These are phyloP conservation scores for Telopea speciosissima DNA, from an alignment of 177 flowering plant species.

Conservation along the genomic window DNA sequence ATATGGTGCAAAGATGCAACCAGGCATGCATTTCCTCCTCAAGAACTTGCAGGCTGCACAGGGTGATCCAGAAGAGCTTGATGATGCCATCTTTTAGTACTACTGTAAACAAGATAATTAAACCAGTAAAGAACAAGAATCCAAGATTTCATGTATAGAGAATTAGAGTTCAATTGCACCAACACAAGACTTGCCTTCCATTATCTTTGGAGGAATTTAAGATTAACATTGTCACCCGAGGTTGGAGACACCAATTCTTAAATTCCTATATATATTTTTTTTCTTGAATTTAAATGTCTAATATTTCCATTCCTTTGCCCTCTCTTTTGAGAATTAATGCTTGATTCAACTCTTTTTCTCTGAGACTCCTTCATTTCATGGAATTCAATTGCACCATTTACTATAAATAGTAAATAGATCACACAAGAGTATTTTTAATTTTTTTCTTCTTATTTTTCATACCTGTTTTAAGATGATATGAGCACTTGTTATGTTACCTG, in stretches of 20 bases:
- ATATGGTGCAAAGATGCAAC: conserved; percentile 61
- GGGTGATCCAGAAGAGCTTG: conserved; percentile 46
- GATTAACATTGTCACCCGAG: not conserved
- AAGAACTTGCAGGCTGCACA: conserved; percentile 75
- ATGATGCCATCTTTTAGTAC: conserved; percentile 27
- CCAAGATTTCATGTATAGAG: not conserved
- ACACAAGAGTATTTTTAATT: no score
- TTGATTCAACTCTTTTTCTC: conserved; percentile 7
- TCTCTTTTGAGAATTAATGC: not conserved
- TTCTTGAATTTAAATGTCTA: no score
- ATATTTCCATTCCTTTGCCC: not conserved
- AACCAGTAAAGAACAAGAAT: not conserved
- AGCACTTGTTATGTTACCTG: conserved; percentile 1
- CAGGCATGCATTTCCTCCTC: conserved; percentile 57
- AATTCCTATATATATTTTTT: no score
- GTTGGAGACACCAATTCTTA: no score
- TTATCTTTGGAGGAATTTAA: not conserved
- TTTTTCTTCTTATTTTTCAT: not conserved
- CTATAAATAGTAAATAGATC: not conserved
- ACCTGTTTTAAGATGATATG: not conserved
- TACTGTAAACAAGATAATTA: not conserved
- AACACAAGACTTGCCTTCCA: not conserved
- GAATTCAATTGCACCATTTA: conserved; percentile 9
- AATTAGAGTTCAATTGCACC: not conserved
- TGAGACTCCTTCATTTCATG: not conserved